Conservation (phyloP, 257 asterid genomes). For the Cordia subcordata region DNA sequence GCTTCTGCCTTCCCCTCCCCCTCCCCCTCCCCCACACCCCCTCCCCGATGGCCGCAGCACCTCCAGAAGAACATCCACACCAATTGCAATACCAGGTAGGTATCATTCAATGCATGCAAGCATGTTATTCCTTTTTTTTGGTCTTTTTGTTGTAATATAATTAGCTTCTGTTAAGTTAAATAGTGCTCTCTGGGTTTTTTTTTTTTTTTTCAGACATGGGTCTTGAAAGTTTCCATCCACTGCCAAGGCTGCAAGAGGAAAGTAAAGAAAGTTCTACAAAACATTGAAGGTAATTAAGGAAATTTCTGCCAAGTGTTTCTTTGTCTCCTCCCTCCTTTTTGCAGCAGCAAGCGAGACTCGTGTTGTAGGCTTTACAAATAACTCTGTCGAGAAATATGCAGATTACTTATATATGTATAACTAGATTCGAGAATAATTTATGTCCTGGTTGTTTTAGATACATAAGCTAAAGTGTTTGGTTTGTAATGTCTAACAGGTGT, state of each 20-base stretch:
- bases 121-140: background rate
- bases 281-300: conserved; percentile 55
- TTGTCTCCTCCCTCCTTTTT: too few relatives aligned
- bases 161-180: background rate
- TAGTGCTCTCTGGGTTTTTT: conserved; percentile 2
- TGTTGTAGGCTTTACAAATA: too few relatives aligned
- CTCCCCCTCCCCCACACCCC: conserved; percentile 3
- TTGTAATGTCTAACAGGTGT: conserved; percentile 43
- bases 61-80: conserved; percentile 39
- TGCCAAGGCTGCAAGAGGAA: conserved; percentile 82
- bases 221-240: conserved; percentile 79
- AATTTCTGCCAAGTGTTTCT: too few relatives aligned
- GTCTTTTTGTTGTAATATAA: too few relatives aligned
- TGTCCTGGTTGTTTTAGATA: conserved; percentile 1
- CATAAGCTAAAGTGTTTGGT: background rate
- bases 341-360: too few relatives aligned
- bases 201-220: conserved; percentile 56
- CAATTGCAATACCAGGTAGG: conserved; percentile 66
- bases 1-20: conserved; percentile 6
- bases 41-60: conserved; percentile 46
- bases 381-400: too few relatives aligned
- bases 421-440: background rate
- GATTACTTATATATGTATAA: too few relatives aligned
- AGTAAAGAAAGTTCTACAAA: conserved; percentile 70
- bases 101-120: background rate